These are phyloP conservation scores for Calonectria crousiana DNA, from an alignment of 2,329 filamentous ascomycete species.

Conservation along the genomic window DNA sequence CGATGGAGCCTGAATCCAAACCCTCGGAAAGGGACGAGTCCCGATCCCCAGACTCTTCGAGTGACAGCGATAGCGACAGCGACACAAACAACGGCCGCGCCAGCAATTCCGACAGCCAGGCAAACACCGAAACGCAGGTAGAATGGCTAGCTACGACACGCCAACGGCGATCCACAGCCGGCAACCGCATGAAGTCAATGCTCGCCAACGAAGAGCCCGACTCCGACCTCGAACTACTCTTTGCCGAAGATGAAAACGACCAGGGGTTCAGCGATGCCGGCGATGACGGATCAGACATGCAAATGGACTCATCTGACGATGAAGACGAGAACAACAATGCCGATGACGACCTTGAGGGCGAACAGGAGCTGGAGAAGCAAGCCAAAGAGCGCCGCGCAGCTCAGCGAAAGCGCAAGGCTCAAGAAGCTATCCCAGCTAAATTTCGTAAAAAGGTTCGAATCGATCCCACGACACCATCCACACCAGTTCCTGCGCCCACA, in stretches of 20 bases:
- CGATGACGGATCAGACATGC: slow-evolving; percentile 78
- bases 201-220: slow-evolving; percentile 80
- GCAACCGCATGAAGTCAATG: slow-evolving; percentile 84
- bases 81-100: slow-evolving; percentile 44
- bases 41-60: slow-evolving; percentile 45
- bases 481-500: slow-evolving; percentile 53
- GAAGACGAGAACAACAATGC: slow-evolving; percentile 81
- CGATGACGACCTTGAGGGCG: slow-evolving; percentile 82
- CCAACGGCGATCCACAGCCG: slow-evolving; percentile 82
- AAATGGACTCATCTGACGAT: slow-evolving; percentile 87
- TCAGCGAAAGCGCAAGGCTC: slow-evolving; percentile 83
- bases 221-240: slow-evolving; percentile 78
- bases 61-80: slow-evolving; percentile 48
- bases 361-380: slow-evolving; percentile 85
- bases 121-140: slow-evolving; percentile 54
- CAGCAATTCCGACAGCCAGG: slow-evolving; percentile 52
- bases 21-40: slow-evolving; percentile 50
- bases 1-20: slow-evolving; percentile 47
- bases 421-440: slow-evolving; percentile 77
- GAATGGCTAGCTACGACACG: slow-evolving; percentile 82
- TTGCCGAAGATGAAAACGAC: slow-evolving; percentile 79
- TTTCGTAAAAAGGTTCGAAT: slow-evolving; percentile 84
- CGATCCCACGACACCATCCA: slow-evolving; percentile 60
- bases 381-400: slow-evolving; percentile 76
- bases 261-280: slow-evolving; percentile 78